These are phyloP conservation scores for Pisolithus orientalis DNA, from an alignment of 768 basidiomycete species.

Conservation along the genomic window DNA sequence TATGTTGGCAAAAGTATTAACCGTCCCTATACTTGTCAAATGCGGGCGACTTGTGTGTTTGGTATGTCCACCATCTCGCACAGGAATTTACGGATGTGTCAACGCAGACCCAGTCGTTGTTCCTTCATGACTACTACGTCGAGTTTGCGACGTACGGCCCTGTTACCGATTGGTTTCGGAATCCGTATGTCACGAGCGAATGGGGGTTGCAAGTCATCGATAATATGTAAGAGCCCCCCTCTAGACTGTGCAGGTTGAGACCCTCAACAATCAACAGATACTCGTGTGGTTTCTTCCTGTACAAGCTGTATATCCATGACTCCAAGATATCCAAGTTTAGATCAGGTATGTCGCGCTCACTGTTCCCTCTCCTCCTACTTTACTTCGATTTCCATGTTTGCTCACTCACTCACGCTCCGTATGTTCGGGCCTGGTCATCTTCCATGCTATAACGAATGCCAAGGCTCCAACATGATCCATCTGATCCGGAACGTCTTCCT, in stretches of 20 bases:
- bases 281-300: slow-evolving; percentile 23
- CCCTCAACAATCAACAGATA: slow-evolving; percentile 10
- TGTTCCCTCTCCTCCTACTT: neutral
- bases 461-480: slow-evolving; percentile 2
- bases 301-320: slow-evolving; percentile 8
- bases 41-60: slow-evolving; percentile 18
- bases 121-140: slow-evolving; percentile 6
- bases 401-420: too few relatives aligned
- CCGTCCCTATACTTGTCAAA: slow-evolving; percentile 25
- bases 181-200: neutral
- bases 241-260: neutral
- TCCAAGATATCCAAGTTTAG: neutral
- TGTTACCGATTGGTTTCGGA: slow-evolving; percentile 1
- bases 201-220: neutral
- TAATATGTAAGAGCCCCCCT: neutral
- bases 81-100: neutral
- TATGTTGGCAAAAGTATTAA: slow-evolving; percentile 17
- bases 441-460: neutral
- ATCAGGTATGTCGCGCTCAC: neutral
- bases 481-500: slow-evolving; percentile 29
- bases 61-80: slow-evolving; percentile 7
- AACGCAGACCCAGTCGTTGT: neutral
- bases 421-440: too few relatives aligned
- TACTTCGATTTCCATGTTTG: too few relatives aligned
- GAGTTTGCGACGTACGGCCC: neutral